Base-by-base conservation (phyloP, 139 green algal species). In the Gonium pectorale region DNA sequence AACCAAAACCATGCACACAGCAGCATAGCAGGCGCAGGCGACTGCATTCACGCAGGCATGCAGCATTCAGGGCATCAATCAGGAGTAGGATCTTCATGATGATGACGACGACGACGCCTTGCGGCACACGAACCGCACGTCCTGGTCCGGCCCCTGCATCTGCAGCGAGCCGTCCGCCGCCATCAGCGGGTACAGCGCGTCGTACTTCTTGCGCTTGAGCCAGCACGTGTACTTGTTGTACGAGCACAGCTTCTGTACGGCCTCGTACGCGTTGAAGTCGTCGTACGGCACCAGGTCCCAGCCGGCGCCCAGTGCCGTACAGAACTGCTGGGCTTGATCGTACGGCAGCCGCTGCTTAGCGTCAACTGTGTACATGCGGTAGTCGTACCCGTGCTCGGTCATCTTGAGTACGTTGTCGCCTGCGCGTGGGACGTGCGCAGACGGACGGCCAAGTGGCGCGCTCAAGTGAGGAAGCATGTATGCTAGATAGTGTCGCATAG, bases 271-370 rank as follows among this genome's bases (percentile, higher is more conserved):
- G 19, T 35, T 19, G 1, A 17, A 1, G 19, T 71, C 64, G 37
- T 31, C 22, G 64, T 71, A 51, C 64, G 64, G 64, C 64, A 49
- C 64, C 64, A 71, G 64, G 22, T 33, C 37, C 64, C 64, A 71
- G 21, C 64, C 64, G 37, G 37, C 2, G 17, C 64, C 64, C 19
- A 71, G 64, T 19, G 19, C 37, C 3, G 19, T 7, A 37, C 64
- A 71, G 64, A 33, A 46, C 13, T 13, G 27, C 2, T 51, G 33
- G 37, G 64, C 64, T 31, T 6, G 21, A 2, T 5, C 37, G 37
- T 71, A 71, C 37, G 64, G 19, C 33, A 22, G 22, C 7, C 35
- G 35, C 64, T 49, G 35, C 21, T 15, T 33, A 15, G 64, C 64
- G 19, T n/a, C 37, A 17, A 49, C 37, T 9, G 19, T 49, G 33